Evolutionary conservation across 352 stramenopile species (phyloP).

Genomic region (Thraustochytrium sp.): DNA sequence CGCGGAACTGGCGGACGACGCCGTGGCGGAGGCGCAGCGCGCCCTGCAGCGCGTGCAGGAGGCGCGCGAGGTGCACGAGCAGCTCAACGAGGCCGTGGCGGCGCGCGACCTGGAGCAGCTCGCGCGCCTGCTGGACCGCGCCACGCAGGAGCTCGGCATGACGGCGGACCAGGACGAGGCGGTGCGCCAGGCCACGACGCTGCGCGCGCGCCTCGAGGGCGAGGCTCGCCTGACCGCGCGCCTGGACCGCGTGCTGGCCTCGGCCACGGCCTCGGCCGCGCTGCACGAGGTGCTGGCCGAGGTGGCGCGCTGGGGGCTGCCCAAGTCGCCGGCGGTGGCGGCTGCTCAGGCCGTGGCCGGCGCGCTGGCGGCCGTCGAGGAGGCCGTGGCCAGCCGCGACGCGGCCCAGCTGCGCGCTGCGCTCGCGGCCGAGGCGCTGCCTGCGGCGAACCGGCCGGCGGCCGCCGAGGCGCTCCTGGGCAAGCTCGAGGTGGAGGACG

Average conservation of each 20-base stretch:
- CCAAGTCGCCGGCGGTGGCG: slow-evolving; percentile 25
- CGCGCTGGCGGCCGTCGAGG: neutral
- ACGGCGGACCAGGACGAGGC: neutral
- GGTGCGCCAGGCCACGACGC: slow-evolving; percentile 4
- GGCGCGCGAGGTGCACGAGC: neutral
- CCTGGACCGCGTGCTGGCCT: neutral
- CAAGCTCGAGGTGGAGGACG: neutral
- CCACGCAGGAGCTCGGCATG: slow-evolving; percentile 21
- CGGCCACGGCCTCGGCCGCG: neutral
- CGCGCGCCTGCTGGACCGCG: slow-evolving; percentile 37
- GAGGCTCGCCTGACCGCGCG: neutral
- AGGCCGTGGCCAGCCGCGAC: slow-evolving; percentile 14
- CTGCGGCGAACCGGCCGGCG: neutral
- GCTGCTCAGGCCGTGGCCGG: neutral
- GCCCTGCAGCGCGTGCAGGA: slow-evolving; percentile 41
- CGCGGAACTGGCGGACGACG: slow-evolving; percentile 1
- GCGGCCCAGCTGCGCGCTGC: neutral
- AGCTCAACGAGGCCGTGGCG: slow-evolving; percentile 45
- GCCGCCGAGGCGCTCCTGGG: neutral
- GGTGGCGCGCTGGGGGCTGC: slow-evolving; percentile 12
- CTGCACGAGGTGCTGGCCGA: neutral
- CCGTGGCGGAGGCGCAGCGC: neutral
- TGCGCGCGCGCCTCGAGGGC: neutral
- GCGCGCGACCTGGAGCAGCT: slow-evolving; percentile 35
- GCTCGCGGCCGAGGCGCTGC: neutral